Percentiles rank a stretch among this genome's conserved stretches.
These are phyloP conservation scores for Synchytrium microbalum DNA, from an alignment of 371 early-diverging fungal genomes.

Conservation along the genomic window DNA sequence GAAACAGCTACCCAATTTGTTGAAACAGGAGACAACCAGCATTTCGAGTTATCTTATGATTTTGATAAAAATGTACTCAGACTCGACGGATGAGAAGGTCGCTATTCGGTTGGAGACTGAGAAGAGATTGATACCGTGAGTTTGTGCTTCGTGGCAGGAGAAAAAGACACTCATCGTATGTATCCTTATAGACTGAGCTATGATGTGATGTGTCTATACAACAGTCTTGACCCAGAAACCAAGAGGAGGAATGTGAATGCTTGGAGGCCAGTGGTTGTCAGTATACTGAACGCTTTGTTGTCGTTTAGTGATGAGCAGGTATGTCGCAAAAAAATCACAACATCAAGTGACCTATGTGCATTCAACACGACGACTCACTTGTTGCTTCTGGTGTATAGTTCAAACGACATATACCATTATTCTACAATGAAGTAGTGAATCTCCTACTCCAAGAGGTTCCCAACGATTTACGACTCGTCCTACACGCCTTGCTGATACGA, in stretches of 20 bases:
- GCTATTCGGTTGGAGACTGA: slow-evolving; percentile 26
- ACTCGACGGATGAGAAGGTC: slow-evolving; percentile 20
- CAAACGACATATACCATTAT: slow-evolving; percentile 29
- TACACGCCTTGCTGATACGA: slow-evolving; percentile 34
- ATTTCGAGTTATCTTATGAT: slow-evolving; percentile 34
- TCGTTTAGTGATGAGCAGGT: slow-evolving; percentile 34
- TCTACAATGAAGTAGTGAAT: slow-evolving; percentile 28
- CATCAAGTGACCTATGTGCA: no score
- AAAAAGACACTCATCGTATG: not conserved
- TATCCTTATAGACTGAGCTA: slow-evolving; percentile 27
- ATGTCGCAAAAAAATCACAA: no score
- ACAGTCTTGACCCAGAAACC: slow-evolving; percentile 40
- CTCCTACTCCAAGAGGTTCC: slow-evolving; percentile 35
- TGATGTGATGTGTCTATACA: slow-evolving; percentile 39
- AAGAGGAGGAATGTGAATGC: slow-evolving; percentile 42
- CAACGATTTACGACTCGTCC: slow-evolving; percentile 32
- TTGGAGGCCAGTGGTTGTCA: slow-evolving; percentile 49
- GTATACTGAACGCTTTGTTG: slow-evolving; percentile 40
- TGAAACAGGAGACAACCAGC: slow-evolving; percentile 72
- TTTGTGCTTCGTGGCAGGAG: no score
- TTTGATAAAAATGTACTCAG: slow-evolving; percentile 38
- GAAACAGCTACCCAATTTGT: slow-evolving; percentile 82
- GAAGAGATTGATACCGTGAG: slow-evolving; percentile 41
- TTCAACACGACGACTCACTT: no score
- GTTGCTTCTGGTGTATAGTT: slow-evolving; percentile 24